These are phyloP conservation scores for Candida odintsovae DNA, from an alignment of 805 yeast genomes.

Conservation along the genomic window DNA sequence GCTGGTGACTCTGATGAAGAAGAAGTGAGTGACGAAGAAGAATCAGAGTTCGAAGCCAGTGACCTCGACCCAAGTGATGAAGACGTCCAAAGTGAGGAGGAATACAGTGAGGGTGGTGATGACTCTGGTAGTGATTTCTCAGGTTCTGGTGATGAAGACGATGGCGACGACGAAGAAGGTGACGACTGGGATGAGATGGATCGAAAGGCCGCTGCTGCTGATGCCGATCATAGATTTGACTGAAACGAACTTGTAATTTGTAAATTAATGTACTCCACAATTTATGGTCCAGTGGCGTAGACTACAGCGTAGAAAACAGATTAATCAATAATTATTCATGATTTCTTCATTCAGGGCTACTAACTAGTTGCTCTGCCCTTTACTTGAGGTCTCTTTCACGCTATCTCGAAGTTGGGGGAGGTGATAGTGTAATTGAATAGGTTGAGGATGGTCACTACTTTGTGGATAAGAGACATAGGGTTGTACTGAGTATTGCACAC, in stretches of 20 bases:
- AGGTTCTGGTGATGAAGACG: slow-evolving; percentile 25
- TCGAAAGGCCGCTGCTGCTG: slow-evolving; percentile 22
- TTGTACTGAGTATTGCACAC: not conserved
- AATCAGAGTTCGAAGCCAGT: slow-evolving; percentile 42
- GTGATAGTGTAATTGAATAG: not conserved
- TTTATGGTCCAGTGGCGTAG: not conserved
- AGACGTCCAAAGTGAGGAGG: slow-evolving; percentile 32
- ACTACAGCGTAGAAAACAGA: not conserved
- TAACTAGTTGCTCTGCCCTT: not conserved
- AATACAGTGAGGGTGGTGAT: slow-evolving; percentile 29
- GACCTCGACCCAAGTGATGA: slow-evolving; percentile 39
- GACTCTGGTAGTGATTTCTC: slow-evolving; percentile 28
- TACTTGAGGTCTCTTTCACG: not conserved
- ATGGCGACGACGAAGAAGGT: slow-evolving; percentile 34
- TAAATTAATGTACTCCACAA: not conserved
- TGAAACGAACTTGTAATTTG: not conserved
- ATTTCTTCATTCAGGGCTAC: not conserved
- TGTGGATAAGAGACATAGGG: not conserved
- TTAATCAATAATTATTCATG: not conserved
- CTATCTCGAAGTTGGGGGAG: not conserved
- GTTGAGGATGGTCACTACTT: not conserved
- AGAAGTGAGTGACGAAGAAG: slow-evolving; percentile 44
- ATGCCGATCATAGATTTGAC: slow-evolving; percentile 25
- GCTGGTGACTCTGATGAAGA: slow-evolving; percentile 83
- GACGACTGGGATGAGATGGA: slow-evolving; percentile 30